Percentiles rank a stretch among this genome's conserved stretches.
phyloP scores from a whole-genome alignment of 2,329 filamentous ascomycete species.

The Ophiostoma piceae region DNA sequence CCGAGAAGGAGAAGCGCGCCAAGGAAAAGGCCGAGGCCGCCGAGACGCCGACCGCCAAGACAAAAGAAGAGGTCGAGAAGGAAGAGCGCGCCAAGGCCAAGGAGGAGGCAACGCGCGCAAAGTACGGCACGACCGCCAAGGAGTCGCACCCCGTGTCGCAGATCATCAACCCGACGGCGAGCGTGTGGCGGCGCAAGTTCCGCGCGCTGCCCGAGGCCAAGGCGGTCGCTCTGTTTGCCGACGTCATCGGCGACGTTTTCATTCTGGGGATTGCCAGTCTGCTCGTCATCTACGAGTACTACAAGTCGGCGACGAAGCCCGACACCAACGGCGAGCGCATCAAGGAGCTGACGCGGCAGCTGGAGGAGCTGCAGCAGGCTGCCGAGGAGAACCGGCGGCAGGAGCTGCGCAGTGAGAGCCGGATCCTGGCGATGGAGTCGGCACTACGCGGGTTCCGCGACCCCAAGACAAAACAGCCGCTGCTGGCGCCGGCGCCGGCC shows the following conservation, averaged over 20 bases:
- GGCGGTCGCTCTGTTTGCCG: conserved; percentile 62
- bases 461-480: conserved; percentile 52
- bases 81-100: conserved; percentile 43
- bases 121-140: conserved; percentile 39
- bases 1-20: conserved; percentile 53
- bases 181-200: conserved; percentile 59
- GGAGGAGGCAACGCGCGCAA: conserved; percentile 49
- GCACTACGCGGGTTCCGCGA: conserved; percentile 48
- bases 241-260: conserved; percentile 59
- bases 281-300: conserved; percentile 58
- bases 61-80: conserved; percentile 53
- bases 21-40: conserved; percentile 59
- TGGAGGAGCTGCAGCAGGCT: conserved; percentile 47
- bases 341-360: conserved; percentile 43
- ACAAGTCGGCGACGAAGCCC: conserved; percentile 54
- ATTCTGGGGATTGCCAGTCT: conserved; percentile 55
- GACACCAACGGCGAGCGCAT: conserved; percentile 52
- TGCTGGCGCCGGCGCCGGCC: conserved; percentile 38
- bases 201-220: conserved; percentile 58
- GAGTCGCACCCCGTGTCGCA: conserved; percentile 38
- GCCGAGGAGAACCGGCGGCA: conserved; percentile 49
- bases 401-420: conserved; percentile 40
- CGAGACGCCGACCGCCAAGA: conserved; percentile 60
- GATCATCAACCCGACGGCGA: conserved; percentile 31
- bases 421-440: conserved; percentile 51